phyloP scores from a whole-genome alignment of 192 early-diverging fungal genomes.

The Entomortierella parvispora region DNA sequence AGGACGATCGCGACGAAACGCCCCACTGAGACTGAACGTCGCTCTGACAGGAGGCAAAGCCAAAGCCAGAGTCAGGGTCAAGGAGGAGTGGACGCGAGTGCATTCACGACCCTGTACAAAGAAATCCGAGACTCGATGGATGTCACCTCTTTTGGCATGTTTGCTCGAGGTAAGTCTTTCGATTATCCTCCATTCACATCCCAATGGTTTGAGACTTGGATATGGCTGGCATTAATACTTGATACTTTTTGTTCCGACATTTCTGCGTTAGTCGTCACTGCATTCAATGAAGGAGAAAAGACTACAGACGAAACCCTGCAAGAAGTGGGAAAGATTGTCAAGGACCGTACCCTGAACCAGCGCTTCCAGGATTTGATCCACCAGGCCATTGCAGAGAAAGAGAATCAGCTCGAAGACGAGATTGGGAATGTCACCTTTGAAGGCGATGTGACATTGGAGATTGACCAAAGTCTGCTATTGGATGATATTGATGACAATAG shows the following conservation, averaged over 20 bases:
- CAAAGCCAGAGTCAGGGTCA: not conserved
- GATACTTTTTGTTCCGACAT: not conserved
- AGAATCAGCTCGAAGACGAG: conserved; percentile 26
- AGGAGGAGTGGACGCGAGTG: conserved; percentile 39
- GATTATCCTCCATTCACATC: too few relatives aligned
- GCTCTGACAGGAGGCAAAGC: conserved; percentile 12
- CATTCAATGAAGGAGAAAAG: conserved; percentile 49
- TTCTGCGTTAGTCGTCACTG: conserved; percentile 22
- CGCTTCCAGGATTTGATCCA: conserved; percentile 46
- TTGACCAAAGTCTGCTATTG: conserved; percentile 32
- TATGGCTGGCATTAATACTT: not conserved
- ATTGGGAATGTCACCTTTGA: conserved; percentile 26
- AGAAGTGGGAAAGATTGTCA: conserved; percentile 43
- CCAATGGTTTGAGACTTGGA: not conserved
- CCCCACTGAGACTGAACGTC: too few relatives aligned
- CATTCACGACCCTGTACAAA: conserved; percentile 46
- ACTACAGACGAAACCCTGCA: conserved; percentile 44
- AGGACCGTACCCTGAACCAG: conserved; percentile 29
- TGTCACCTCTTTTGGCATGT: conserved; percentile 36
- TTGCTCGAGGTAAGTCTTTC: conserved; percentile 34
- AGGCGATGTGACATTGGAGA: conserved; percentile 34
- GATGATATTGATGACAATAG: conserved; percentile 8
- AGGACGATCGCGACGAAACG: too few relatives aligned
- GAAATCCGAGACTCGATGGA: conserved; percentile 54
- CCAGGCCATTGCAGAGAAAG: conserved; percentile 46